Conservation (phyloP, 305 asterid genomes). For the Withania somnifera region DNA sequence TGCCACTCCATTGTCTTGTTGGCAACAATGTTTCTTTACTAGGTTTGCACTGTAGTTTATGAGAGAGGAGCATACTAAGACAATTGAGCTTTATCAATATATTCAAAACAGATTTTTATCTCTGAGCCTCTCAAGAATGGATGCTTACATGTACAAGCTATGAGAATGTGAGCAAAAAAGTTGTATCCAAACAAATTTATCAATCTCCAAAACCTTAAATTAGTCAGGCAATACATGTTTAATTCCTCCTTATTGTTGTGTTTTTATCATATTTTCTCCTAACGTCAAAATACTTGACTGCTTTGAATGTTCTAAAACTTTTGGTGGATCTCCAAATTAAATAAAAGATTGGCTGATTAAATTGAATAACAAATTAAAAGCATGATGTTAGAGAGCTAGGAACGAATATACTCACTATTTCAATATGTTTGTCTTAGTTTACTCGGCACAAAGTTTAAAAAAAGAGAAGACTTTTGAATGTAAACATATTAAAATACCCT, state of each 20-base stretch:
- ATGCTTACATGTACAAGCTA: not conserved
- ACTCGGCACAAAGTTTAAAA: too few species aligned
- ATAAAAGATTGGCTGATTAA: not conserved
- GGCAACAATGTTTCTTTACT: not conserved
- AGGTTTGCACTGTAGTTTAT: not conserved
- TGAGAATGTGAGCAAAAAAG: not conserved
- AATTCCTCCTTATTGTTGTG: not conserved
- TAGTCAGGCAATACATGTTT: not conserved
- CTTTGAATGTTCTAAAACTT: not conserved
- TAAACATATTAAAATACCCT: too few species aligned
- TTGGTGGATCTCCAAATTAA: not conserved
- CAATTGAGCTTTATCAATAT: not conserved
- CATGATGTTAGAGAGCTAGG: not conserved
- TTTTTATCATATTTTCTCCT: not conserved
- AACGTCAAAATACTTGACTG: not conserved
- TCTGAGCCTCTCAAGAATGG: not conserved
- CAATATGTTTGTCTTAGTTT: too few species aligned
- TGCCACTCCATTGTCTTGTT: not conserved
- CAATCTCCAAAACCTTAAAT: not conserved
- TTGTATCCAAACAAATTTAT: not conserved
- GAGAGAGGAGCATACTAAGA: not conserved
- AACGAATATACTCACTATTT: not conserved
- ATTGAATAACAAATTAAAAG: not conserved
- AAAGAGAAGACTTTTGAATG: too few species aligned
- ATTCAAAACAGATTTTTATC: not conserved